Evolutionary conservation across 2,329 filamentous ascomycete genomes (phyloP).

Genomic region (Cadophora sp.): DNA sequence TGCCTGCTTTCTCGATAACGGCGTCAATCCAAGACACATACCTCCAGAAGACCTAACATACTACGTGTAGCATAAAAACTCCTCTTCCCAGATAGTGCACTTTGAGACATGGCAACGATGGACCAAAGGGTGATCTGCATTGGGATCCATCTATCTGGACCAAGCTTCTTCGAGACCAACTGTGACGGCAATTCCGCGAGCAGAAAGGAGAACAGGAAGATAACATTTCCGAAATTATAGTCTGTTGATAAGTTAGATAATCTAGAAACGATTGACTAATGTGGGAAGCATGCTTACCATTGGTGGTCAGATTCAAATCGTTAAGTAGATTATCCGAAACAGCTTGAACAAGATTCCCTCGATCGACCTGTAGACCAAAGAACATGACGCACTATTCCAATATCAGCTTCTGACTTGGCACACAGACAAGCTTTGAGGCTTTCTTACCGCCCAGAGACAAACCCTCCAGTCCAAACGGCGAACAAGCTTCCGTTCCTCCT

Average conservation of each 20-base stretch:
- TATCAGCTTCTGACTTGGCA: neutral
- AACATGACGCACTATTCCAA: slow-evolving; percentile 59
- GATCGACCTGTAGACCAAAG: slow-evolving; percentile 65
- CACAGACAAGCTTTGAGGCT: neutral
- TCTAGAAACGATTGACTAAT: neutral
- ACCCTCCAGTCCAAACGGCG: slow-evolving; percentile 37
- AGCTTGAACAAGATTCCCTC: slow-evolving; percentile 63
- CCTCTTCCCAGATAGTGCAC: slow-evolving; percentile 49
- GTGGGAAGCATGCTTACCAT: slow-evolving; percentile 42
- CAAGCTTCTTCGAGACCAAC: slow-evolving; percentile 62
- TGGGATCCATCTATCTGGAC: slow-evolving; percentile 58
- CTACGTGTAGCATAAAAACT: slow-evolving; percentile 52
- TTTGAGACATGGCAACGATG: slow-evolving; percentile 54
- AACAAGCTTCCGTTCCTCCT: slow-evolving; percentile 39
- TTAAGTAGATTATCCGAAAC: slow-evolving; percentile 65
- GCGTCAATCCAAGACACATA: neutral
- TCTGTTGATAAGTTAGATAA: neutral
- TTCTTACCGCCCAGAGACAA: slow-evolving; percentile 35
- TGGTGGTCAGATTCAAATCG: slow-evolving; percentile 51
- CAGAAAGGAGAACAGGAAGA: slow-evolving; percentile 61
- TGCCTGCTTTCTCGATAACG: too few relatives aligned
- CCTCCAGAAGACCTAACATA: slow-evolving; percentile 39
- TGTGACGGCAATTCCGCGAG: slow-evolving; percentile 67
- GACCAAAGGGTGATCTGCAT: slow-evolving; percentile 58
- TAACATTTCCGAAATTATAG: slow-evolving; percentile 57